Base-by-base conservation (phyloP, 2,329 filamentous ascomycete species). In the Colletotrichum eleusines region DNA sequence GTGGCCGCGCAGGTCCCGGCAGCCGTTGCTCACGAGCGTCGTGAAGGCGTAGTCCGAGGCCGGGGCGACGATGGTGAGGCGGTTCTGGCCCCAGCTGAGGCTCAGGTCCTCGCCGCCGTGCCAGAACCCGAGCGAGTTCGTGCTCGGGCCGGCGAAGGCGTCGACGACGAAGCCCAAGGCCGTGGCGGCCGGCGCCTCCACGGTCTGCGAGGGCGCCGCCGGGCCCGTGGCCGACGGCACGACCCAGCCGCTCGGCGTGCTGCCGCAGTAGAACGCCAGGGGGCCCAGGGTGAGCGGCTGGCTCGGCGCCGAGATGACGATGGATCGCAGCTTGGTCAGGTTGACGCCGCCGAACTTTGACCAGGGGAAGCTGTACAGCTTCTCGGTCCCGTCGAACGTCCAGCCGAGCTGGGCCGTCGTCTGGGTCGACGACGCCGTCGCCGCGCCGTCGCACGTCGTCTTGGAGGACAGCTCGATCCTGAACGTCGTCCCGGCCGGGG, bases 91-190 rank as follows among this genome's bases (percentile, higher is more conserved):
- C 74, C 87, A 87, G 16, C 84, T 85, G 31, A 88, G 78, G 6
- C 79, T 81, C 76, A 91, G 85, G 20, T 92, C 89, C 57, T 90
- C 89, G n/a, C 83, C 83, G 12, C 91, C 90, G 77, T 92, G 90
- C 86, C 89, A 92, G 78, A 88, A 86, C 3, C 86, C 87, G 2
- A 92, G 83, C 23, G 87, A 84, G 75, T 93, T 92, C 33, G 79
- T 83, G 71, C 84, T 80, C 3, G 78, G 67, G 73, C 83, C 84
- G 44, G 79, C 79, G 73, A 93, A 93, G 4, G 84, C 84, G 78
- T 93, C 91, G 67, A 93, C 87, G 0, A 91, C 81, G 38, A 89
- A 81, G 16, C 81, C 79, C 20, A 84, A 81, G 33, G 84, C 84
- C 26, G 84, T 83, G 59, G 85, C 83, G 16, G 79, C 74, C 3